Conservation (phyloP, 2,329 filamentous ascomycete species). For the Colletotrichum karsti region DNA sequence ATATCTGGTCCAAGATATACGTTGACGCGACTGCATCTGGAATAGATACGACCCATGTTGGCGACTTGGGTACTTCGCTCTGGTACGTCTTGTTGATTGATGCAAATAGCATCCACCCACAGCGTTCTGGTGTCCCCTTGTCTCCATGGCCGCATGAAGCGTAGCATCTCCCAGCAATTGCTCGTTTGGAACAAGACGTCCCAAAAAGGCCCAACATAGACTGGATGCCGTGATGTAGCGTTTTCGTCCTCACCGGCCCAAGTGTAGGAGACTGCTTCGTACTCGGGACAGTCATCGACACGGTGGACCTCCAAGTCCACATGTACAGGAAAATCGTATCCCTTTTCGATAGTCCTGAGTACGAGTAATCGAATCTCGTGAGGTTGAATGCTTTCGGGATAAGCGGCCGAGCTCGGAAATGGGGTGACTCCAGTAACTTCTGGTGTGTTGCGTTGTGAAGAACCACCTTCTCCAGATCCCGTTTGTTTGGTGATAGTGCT, state of each 20-base stretch:
- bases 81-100: conserved; percentile 31
- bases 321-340: neutral
- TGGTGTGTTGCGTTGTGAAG: neutral
- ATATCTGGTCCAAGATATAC: conserved; percentile 30
- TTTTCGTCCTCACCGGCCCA: neutral
- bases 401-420: neutral
- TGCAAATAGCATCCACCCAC: conserved; percentile 37
- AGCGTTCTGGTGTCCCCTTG: conserved; percentile 19
- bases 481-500: too few relatives aligned
- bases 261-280: conserved; percentile 1
- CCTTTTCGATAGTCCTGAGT: too few relatives aligned
- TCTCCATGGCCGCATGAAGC: conserved; percentile 17
- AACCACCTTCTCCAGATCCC: neutral
- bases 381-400: neutral
- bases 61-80: conserved; percentile 33
- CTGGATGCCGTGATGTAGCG: neutral
- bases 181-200: conserved; percentile 37
- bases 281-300: neutral
- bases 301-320: neutral
- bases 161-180: conserved; percentile 38
- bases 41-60: conserved; percentile 34
- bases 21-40: conserved; percentile 30
- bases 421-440: neutral
- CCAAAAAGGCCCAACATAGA: conserved; percentile 34
- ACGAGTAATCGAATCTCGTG: neutral